Base-by-base conservation (phyloP, 257 asterid genomes). In the Nicotiana benthamiana region DNA sequence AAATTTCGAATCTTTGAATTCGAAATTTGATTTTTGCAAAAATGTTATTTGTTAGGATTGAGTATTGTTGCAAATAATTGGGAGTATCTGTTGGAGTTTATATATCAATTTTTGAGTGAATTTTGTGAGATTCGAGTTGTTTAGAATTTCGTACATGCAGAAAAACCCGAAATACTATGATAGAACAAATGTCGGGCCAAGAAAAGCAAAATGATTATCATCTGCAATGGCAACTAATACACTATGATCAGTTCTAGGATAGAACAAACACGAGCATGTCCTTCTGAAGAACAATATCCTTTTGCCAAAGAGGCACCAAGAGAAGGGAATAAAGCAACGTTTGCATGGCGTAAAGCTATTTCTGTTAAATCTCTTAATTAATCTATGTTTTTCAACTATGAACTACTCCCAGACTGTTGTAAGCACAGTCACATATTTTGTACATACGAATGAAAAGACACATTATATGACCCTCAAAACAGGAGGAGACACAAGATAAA, bases 401-500 rank as follows among this genome's bases (percentile, higher is more conserved):
- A 70, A 46, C 75, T 63, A 84, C 83, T 79, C 83, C 66, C 57
- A 1, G 81, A 81, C 85, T 48, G 70, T 63, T 66, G 34, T 68
- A 78, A 83, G 77, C 76, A 80, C 81, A 63, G 66, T 48, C 82
- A 56, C 70, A 9, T 78, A 75, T 77, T 87, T 70, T 89, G 75
- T 91, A 81, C 65, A 85, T 66, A 75, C 79, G 75, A 82, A 87
- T 86, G 84, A 79, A 51, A 36, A 24, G 43, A 26, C 8, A 48
- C 61, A 26, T 74, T 74, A 48, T 26, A 60, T 26, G 16, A 20
- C 56, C 65, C 79, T 89, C 87, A 94, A 83, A 94, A 94, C 72
- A 94, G 85, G 80, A 94, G 75, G 62, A 94, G 96, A 86, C 98
- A 94, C 70, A 93, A 79, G 30, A 88, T 81, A 75, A 88, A 82